These are phyloP conservation scores for Aureobasidium lini DNA, from an alignment of 2,329 filamentous ascomycete species.

Conservation along the genomic window DNA sequence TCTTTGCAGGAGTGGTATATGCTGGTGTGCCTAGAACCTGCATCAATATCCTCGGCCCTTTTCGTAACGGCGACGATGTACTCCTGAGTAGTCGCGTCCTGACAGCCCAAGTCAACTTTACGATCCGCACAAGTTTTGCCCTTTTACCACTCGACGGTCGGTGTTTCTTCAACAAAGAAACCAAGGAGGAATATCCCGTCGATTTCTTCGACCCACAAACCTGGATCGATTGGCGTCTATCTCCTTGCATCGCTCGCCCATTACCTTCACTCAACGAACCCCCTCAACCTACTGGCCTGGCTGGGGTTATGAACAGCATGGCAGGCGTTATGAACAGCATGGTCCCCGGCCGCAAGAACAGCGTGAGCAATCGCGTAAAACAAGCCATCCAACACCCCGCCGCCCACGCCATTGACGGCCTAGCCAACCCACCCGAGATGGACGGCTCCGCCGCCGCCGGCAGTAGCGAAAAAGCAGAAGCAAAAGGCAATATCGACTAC, in stretches of 20 bases:
- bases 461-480: constrained; percentile 28
- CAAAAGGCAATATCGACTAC: constrained; percentile 35
- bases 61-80: constrained; percentile 89
- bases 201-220: constrained; percentile 75
- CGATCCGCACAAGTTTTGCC: constrained; percentile 75
- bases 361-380: constrained; percentile 14
- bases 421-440: constrained; percentile 22
- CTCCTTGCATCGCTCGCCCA: constrained; percentile 65
- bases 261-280: constrained; percentile 47
- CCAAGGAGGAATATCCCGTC: constrained; percentile 70
- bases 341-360: constrained; percentile 24
- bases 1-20: constrained; percentile 80
- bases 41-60: constrained; percentile 81
- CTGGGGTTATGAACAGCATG: constrained; percentile 40
- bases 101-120: constrained; percentile 89
- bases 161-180: constrained; percentile 79
- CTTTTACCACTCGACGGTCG: constrained; percentile 79
- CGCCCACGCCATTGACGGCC: constrained; percentile 19
- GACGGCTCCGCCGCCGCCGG: constrained; percentile 26
- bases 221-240: constrained; percentile 72
- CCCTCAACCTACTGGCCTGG: constrained; percentile 32
- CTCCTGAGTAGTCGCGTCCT: constrained; percentile 82
- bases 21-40: constrained; percentile 79
- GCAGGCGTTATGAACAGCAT: constrained; percentile 34
- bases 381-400: constrained; percentile 10